phyloP scores from a whole-genome alignment of 495 filamentous ascomycete species.

The Podospora appendiculata region DNA sequence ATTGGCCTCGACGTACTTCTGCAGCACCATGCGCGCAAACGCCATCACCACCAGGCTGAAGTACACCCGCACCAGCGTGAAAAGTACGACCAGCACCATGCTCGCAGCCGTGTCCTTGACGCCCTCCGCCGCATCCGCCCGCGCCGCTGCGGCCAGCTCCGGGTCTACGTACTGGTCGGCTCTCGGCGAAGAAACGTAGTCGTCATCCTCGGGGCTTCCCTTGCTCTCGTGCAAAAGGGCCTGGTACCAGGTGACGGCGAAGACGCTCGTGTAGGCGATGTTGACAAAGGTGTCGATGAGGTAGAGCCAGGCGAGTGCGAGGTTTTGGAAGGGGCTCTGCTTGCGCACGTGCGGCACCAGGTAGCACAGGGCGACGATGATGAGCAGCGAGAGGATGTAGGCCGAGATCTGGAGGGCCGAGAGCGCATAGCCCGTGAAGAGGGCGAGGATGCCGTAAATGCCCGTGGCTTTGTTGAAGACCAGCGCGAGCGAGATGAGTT shows the following conservation, averaged over 20 bases:
- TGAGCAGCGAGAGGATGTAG: slow-evolving; percentile 76
- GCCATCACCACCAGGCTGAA: slow-evolving; percentile 73
- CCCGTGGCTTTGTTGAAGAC: slow-evolving; percentile 84
- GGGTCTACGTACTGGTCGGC: slow-evolving; percentile 1
- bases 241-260: slow-evolving; percentile 78
- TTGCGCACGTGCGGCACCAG: slow-evolving; percentile 66
- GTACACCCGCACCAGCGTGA: slow-evolving; percentile 70
- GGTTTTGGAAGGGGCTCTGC: slow-evolving; percentile 58
- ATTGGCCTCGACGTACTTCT: slow-evolving; percentile 42
- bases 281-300: slow-evolving; percentile 73
- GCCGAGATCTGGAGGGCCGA: slow-evolving; percentile 65
- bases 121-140: slow-evolving; percentile 36
- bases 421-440: slow-evolving; percentile 58
- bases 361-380: slow-evolving; percentile 50
- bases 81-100: slow-evolving; percentile 59
- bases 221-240: slow-evolving; percentile 41
- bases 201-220: slow-evolving; percentile 7
- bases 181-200: slow-evolving; percentile 10
- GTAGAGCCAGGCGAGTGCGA: slow-evolving; percentile 69
- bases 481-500: slow-evolving; percentile 69
- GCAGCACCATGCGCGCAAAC: slow-evolving; percentile 65
- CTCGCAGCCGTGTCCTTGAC: slow-evolving; percentile 67
- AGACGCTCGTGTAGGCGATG: slow-evolving; percentile 66
- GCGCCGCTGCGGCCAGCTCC: neutral
- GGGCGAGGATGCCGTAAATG: slow-evolving; percentile 79